Evolutionary conservation across 257 asterid genomes (phyloP).

Genomic region (Solanum paucissectum): DNA sequence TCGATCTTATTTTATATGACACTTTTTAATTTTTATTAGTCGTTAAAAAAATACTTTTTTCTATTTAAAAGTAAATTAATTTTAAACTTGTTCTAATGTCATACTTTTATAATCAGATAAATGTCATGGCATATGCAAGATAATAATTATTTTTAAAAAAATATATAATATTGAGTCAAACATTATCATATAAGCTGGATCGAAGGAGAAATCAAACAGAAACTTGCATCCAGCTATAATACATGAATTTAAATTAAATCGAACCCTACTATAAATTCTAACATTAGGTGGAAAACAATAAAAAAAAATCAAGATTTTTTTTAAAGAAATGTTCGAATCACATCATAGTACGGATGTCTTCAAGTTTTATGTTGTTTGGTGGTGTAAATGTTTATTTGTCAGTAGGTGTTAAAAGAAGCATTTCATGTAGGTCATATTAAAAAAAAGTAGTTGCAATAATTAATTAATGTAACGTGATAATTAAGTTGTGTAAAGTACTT

Average conservation of each 20-base stretch:
- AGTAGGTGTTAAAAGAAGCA: background rate
- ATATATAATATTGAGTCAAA: background rate
- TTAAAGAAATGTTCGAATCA: background rate
- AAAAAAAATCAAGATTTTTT: background rate
- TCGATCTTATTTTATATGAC: no score
- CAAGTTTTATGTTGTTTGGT: background rate
- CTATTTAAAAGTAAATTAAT: background rate
- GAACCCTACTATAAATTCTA: background rate
- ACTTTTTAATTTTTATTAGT: no score
- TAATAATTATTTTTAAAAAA: background rate
- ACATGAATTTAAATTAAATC: background rate
- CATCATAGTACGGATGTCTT: background rate
- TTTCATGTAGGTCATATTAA: background rate
- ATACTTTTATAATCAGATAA: no score
- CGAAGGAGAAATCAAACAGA: accelerated
- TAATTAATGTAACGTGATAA: background rate
- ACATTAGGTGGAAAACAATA: background rate
- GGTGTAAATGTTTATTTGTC: background rate
- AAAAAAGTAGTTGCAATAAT: background rate
- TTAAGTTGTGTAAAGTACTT: background rate
- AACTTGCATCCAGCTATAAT: background rate
- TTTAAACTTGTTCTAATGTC: background rate
- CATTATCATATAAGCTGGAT: background rate
- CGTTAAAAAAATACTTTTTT: background rate
- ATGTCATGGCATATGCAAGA: background rate